Conservation (phyloP, 495 filamentous ascomycete species). For the Penicillium crystallinum region DNA sequence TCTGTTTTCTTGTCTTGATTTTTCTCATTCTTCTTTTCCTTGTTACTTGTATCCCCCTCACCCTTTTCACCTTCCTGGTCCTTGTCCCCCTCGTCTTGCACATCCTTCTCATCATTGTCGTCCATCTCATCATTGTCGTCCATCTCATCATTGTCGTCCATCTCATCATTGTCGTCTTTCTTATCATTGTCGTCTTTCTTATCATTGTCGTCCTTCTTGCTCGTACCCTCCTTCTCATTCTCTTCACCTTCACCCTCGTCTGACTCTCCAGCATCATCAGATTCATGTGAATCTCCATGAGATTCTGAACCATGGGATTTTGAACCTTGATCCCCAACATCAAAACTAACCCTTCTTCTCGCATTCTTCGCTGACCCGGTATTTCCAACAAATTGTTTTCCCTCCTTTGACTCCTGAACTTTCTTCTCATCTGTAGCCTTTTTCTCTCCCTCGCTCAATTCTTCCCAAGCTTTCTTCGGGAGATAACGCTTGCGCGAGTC, state of each 20-base stretch:
- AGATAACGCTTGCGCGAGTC: constrained; percentile 44
- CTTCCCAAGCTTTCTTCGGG: constrained; percentile 46
- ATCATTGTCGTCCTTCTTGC: not conserved
- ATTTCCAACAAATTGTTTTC: constrained; percentile 44
- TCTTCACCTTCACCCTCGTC: not conserved
- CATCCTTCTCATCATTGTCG: not conserved
- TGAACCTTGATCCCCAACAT: not conserved
- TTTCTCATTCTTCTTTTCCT: not conserved
- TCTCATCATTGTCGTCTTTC: not conserved
- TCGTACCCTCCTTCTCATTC: not conserved
- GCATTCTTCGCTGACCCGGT: constrained; percentile 33
- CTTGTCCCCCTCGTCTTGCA: no score
- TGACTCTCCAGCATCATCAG: not conserved
- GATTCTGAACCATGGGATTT: not conserved
- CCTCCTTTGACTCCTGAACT: constrained; percentile 32
- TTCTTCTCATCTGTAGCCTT: constrained; percentile 43
- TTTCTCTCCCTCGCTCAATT: constrained; percentile 43
- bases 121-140: not conserved
- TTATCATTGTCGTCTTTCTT: not conserved
- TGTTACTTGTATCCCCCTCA: not conserved
- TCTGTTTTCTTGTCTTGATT: not conserved
- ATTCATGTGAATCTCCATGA: not conserved
- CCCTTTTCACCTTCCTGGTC: no score
- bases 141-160: not conserved
- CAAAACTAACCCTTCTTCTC: constrained; percentile 22